Evolutionary conservation across 345 rosid species (phyloP), one percentile per base, ranked within the genome.

Genomic region (Citrus medica): DNA sequence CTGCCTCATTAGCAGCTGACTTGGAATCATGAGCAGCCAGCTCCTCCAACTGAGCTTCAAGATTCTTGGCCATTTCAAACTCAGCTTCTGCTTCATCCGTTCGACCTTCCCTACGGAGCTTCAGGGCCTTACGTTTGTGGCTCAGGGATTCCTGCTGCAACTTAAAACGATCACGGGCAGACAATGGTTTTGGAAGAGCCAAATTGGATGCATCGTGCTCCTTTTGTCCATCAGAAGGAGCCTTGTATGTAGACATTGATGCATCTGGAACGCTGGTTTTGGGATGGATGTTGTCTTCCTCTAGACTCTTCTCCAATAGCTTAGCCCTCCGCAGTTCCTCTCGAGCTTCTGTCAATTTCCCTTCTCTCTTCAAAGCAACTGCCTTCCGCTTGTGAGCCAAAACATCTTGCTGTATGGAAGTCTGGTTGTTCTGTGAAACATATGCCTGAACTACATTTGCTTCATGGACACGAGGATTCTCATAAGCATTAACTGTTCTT

Each of bases 71-170:
- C 53, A 89, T 70, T 83, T 96, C 98, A 77, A 88, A 85, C 84
- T 96, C 97, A 42, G 94, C 97, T 77, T 96, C 98, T 22, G 99
- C 99, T 89, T 94, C 97, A 79, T 86, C 85, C 79, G 82, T 79
- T 59, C 85, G 85, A 76, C 97, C 98, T 86, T 94, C 98, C 70
- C 90, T 93, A 3, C 97, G 85, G 76, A 93, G 87, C 83, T 92
- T 95, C 87, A 95, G 83, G 69, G 97, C 99, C 84, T 86, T 91
- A 16, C 96, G 93, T 81, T 95, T 93, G 82, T 92, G 99, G 71
- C 88, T 73, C 12, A 93, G 89, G 56, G 99, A 93, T 79, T 95
- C 90, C 82, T 93, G 97, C 69, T 95, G 99, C 80, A 95, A 64
- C 83, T 91, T 95, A 79, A 91, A 92, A 64, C 98, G 96, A 78